Evolutionary conservation across 2,329 filamentous ascomycete species (phyloP).

Genomic region (Samsoniella hepiali): DNA sequence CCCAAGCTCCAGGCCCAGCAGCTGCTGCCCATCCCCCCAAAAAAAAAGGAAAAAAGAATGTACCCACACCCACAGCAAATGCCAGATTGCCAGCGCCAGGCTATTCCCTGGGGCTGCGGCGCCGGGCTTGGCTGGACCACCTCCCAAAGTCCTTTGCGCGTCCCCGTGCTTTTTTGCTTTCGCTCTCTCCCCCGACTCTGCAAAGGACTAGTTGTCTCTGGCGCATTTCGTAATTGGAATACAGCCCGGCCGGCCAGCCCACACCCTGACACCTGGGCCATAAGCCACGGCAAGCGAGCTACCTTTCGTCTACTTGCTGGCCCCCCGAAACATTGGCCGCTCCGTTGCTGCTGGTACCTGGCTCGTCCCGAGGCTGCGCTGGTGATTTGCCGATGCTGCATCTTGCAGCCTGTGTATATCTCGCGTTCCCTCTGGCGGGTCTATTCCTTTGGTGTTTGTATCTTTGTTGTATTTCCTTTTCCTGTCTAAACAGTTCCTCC

Average conservation of each 20-base stretch:
- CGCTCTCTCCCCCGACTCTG: too few relatives aligned
- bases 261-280: conserved; percentile 9
- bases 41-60: neutral
- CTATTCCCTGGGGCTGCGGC: neutral
- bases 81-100: neutral
- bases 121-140: neutral
- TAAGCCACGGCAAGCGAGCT: neutral
- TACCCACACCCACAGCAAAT: neutral
- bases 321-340: neutral
- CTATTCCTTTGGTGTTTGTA: conserved; percentile 16
- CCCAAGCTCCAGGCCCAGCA: neutral
- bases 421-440: neutral
- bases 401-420: conserved; percentile 14
- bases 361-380: neutral
- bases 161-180: neutral
- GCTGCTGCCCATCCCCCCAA: neutral
- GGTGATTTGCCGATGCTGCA: neutral
- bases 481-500: conserved; percentile 6
- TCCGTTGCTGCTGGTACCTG: conserved; percentile 10
- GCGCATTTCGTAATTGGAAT: conserved; percentile 1
- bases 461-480: conserved; percentile 15
- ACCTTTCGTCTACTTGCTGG: neutral
- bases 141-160: neutral
- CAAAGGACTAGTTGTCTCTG: too few relatives aligned
- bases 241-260: neutral